phyloP scores from a whole-genome alignment of 257 asterid species.

The Sherardia arvensis region DNA sequence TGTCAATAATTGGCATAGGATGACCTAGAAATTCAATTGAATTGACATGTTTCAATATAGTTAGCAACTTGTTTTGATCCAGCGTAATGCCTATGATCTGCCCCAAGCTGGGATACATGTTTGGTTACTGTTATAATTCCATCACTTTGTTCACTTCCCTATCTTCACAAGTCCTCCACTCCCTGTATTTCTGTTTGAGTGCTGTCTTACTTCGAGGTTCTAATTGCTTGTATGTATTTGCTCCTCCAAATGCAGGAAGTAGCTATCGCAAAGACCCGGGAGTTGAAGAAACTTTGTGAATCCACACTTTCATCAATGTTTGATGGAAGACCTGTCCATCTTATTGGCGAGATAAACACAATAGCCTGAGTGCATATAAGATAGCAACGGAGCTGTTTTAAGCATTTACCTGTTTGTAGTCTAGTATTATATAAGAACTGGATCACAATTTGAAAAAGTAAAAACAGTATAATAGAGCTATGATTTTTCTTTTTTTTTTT shows the following conservation, averaged over 20 bases:
- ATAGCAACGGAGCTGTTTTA: neutral
- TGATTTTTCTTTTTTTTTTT: too few relatives aligned
- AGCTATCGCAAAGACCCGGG: constrained; percentile 56
- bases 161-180: neutral
- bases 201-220: neutral
- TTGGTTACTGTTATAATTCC: neutral
- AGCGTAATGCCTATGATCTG: neutral
- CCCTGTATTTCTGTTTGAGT: neutral
- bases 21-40: neutral
- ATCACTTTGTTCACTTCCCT: neutral
- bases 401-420: neutral
- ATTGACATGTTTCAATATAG: neutral
- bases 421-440: neutral
- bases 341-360: constrained; percentile 80
- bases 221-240: neutral
- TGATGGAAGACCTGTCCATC: constrained; percentile 80
- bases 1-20: neutral
- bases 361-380: constrained; percentile 29
- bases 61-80: neutral
- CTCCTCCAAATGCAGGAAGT: constrained; percentile 48
- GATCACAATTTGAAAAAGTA: too few relatives aligned
- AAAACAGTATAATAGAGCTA: too few relatives aligned
- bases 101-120: neutral
- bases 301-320: constrained; percentile 57
- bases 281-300: constrained; percentile 77